phyloP scores from a whole-genome alignment of 2,329 filamentous ascomycete species.

The Aureobasidium sp. region DNA sequence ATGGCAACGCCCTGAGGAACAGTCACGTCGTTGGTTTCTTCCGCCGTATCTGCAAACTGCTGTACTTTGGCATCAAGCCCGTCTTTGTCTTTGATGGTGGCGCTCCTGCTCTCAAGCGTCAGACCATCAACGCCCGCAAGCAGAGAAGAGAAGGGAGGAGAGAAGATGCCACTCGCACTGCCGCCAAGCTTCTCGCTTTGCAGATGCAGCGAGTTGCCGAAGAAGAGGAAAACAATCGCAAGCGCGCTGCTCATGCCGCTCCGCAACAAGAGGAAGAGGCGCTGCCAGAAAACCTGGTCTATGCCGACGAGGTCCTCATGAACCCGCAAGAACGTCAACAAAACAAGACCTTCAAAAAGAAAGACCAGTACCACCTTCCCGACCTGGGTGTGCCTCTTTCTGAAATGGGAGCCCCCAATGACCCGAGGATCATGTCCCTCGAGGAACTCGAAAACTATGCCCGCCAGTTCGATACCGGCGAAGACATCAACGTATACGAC shows the following conservation, averaged over 20 bases:
- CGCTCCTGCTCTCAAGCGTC: constrained; percentile 80
- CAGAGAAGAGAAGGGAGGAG: constrained; percentile 75
- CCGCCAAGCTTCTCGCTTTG: constrained; percentile 81
- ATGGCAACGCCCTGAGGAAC: constrained; percentile 92
- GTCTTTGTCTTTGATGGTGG: constrained; percentile 98
- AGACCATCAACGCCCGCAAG: constrained; percentile 77
- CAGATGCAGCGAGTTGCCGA: constrained; percentile 90
- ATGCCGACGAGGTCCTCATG: constrained; percentile 86
- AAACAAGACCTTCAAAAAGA: constrained; percentile 75
- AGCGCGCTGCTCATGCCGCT: constrained; percentile 33
- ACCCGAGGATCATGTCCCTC: constrained; percentile 92
- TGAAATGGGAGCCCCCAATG: constrained; percentile 81
- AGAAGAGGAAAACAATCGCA: constrained; percentile 67
- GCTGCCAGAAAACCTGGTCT: constrained; percentile 69
- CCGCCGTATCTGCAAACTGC: constrained; percentile 90
- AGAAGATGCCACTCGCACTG: constrained; percentile 88
- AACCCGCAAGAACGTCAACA: constrained; percentile 65
- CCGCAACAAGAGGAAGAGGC: constrained; percentile 55
- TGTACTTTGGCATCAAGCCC: constrained; percentile 93
- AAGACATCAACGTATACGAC: constrained; percentile 82
- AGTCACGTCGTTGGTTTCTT: constrained; percentile 97
- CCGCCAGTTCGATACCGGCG: constrained; percentile 80
- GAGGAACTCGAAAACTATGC: constrained; percentile 94
- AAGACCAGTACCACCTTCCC: constrained; percentile 91
- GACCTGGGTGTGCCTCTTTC: constrained; percentile 72